Percentiles rank a stretch among this genome's conserved stretches.
These are phyloP conservation scores for Chrysoporthe puriensis DNA, from an alignment of 2,329 filamentous ascomycete genomes.

Conservation along the genomic window DNA sequence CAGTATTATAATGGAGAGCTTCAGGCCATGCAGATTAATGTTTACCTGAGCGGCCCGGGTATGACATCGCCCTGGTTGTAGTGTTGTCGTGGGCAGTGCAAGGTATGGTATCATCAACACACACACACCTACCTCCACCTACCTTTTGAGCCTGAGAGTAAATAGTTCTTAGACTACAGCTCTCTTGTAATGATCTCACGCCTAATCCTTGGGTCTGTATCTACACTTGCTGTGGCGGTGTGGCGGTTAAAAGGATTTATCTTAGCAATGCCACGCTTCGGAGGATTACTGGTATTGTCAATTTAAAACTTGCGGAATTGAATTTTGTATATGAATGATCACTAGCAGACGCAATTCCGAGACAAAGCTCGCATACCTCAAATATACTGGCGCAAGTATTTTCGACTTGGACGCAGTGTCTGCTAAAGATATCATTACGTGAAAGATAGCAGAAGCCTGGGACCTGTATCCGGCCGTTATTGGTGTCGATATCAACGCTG, in stretches of 20 bases:
- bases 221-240: no score
- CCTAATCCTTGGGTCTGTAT: no score
- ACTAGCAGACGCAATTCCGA: slow-evolving; percentile 45
- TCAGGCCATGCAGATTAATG: slow-evolving; percentile 33
- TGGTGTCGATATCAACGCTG: slow-evolving; percentile 27
- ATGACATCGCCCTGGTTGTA: slow-evolving; percentile 30
- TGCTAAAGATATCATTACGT: slow-evolving; percentile 29
- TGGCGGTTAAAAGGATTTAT: no score
- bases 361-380: slow-evolving; percentile 41
- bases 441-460: slow-evolving; percentile 32
- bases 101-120: no score
- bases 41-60: slow-evolving; percentile 31
- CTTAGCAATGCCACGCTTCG: no score
- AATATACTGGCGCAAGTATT: slow-evolving; percentile 38
- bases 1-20: slow-evolving; percentile 32
- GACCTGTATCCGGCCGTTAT: slow-evolving; percentile 24
- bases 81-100: no score
- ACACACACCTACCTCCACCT: no score
- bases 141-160: no score
- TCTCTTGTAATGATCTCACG: no score
- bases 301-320: no score
- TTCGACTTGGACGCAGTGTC: slow-evolving; percentile 37
- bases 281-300: no score
- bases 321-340: slow-evolving; percentile 27
- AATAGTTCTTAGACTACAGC: no score